phyloP scores from a whole-genome alignment of 2,329 filamentous ascomycete species.

The Diaporthe amygdali region DNA sequence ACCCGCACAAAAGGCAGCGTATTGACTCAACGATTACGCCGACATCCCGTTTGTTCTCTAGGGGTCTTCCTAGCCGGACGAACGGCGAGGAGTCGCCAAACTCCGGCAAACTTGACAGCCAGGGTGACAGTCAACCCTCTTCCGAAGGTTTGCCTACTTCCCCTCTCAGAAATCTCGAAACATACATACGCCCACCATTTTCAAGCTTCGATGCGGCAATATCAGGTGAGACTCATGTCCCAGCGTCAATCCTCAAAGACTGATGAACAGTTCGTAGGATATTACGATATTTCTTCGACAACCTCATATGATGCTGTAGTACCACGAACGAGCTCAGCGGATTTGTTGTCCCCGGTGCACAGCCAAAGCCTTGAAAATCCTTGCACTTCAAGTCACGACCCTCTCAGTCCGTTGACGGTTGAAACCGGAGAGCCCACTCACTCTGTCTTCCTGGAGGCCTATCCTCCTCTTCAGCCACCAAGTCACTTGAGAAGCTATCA shows the following conservation, averaged over 20 bases:
- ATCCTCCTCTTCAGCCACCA: slow-evolving; percentile 22
- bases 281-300: not conserved
- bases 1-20: slow-evolving; percentile 37
- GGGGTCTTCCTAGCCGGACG: not conserved
- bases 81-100: slow-evolving; percentile 12
- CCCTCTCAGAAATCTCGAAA: not conserved
- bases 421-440: slow-evolving; percentile 23
- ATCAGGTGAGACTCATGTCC: slow-evolving; percentile 2
- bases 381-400: slow-evolving; percentile 19
- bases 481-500: slow-evolving; percentile 7
- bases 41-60: not conserved
- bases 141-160: not conserved
- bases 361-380: not conserved
- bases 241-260: not conserved
- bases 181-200: not conserved
- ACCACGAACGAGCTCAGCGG: slow-evolving; percentile 10
- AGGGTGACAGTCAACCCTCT: not conserved
- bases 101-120: not conserved
- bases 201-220: slow-evolving; percentile 1
- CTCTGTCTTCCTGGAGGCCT: not conserved
- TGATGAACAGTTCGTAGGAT: slow-evolving; percentile 13
- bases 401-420: slow-evolving; percentile 3
- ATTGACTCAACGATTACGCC: slow-evolving; percentile 29
- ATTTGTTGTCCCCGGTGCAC: slow-evolving; percentile 8
- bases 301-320: slow-evolving; percentile 7